These are phyloP conservation scores for Madurella fahalii DNA, from an alignment of 2,329 filamentous ascomycete genomes.

Conservation along the genomic window DNA sequence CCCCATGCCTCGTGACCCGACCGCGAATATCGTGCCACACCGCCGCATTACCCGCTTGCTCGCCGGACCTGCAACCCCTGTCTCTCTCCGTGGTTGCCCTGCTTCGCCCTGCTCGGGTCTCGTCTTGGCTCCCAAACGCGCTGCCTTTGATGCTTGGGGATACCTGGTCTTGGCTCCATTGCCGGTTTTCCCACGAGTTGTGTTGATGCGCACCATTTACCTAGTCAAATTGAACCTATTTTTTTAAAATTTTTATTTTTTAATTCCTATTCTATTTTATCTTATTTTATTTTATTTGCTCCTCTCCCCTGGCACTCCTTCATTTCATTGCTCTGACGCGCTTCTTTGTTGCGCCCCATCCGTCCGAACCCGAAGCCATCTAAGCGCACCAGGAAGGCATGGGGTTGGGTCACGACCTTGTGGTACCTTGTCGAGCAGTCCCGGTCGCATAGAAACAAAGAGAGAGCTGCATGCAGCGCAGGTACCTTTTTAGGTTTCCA, in stretches of 20 bases:
- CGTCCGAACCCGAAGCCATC: not conserved
- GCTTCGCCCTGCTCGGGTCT: slow-evolving; percentile 1
- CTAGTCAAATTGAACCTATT: slow-evolving; percentile 1
- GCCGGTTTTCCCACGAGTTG: slow-evolving; percentile 14
- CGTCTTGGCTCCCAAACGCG: slow-evolving; percentile 7
- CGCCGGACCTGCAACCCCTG: not conserved
- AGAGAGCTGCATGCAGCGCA: not conserved
- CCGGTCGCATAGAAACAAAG: not conserved
- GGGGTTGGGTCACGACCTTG: not conserved
- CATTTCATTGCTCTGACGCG: slow-evolving; percentile 9
- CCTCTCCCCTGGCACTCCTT: not conserved
- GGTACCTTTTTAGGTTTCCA: slow-evolving; percentile 5
- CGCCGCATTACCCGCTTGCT: slow-evolving; percentile 13
- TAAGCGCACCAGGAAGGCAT: not conserved
- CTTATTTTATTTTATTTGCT: no score
- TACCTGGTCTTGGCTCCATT: slow-evolving; percentile 17
- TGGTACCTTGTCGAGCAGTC: slow-evolving; percentile 1
- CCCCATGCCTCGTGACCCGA: slow-evolving; percentile 23
- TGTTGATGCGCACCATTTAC: slow-evolving; percentile 8
- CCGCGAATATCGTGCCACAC: slow-evolving; percentile 19
- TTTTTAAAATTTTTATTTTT: slow-evolving; percentile 18
- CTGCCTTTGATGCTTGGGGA: slow-evolving; percentile 5
- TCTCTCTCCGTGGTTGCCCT: slow-evolving; percentile 2
- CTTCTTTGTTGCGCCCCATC: slow-evolving; percentile 6
- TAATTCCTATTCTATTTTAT: not conserved